Base-by-base conservation (phyloP, 345 rosid genomes). In the Boechera stricta region DNA sequence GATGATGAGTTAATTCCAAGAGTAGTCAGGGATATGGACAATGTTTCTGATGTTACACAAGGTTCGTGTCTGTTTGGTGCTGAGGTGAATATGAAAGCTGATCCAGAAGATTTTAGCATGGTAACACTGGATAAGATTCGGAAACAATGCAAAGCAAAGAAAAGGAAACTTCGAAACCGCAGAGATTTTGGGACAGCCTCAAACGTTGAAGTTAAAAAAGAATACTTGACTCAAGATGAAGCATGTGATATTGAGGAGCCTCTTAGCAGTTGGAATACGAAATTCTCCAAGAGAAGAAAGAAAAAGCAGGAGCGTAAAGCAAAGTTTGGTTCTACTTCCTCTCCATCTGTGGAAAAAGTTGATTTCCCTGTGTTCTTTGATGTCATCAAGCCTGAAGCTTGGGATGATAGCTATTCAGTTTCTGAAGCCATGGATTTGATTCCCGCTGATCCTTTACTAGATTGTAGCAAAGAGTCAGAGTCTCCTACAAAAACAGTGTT, bases 101-200 rank as follows among this genome's bases (percentile, higher is more conserved):
- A 72, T 7, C 21, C 73, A 12, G 81, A 82, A 35, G 77, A 42
- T 75, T 77, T 62, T 67, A 55, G 64, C 55, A 72, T 89, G 84
- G 89, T 85, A 81, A 94, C 97, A 1, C 63, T 91, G 83, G 72
- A 69, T 63, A 87, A 81, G 74, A 39, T 90, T 10, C 79, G 82
- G 82, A 86, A 74, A 64, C 82, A 82, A 49, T 87, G 85, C 80
- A 85, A 76, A 80, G 72, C 33, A 66, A 88, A 84, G 76, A 94
- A 90, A 80, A 83, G 96, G 81, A 90, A 87, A 51, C 53, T 5
- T 57, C 12, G 72, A 2, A 51, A 33, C 63, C 2, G 10, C 12
- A 77, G 44, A 66, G 64, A 55, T 76, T 8, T 60, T 58, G 86
- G 57, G 67, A 47, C 47, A 0, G 36, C 12, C 57, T 64, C 74